Conservation (phyloP, 441 rosid species). For the Macaranga tanarius region DNA sequence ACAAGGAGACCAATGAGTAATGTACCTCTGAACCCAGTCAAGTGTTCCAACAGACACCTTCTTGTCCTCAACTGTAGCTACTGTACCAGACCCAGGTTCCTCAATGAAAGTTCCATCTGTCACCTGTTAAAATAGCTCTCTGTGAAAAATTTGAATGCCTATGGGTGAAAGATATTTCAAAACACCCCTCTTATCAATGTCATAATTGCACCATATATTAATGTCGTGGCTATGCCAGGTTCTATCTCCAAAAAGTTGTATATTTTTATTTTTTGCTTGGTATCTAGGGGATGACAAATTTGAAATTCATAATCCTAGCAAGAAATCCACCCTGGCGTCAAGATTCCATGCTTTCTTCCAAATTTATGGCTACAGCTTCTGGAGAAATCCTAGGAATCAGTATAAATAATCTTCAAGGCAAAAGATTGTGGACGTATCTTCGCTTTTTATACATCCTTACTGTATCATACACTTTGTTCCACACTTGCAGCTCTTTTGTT, state of each 20-base stretch:
- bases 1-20: neutral
- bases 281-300: neutral
- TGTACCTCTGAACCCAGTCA: slow-evolving; percentile 91
- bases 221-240: neutral
- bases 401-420: neutral
- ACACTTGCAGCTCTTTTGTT: neutral
- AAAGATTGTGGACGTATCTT: neutral
- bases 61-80: slow-evolving; percentile 60
- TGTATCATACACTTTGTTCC: neutral
- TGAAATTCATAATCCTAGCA: neutral
- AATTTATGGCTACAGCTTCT: neutral
- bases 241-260: neutral
- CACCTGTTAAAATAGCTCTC: slow-evolving; percentile 45
- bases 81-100: slow-evolving; percentile 95
- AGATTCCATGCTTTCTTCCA: neutral
- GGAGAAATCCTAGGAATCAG: neutral
- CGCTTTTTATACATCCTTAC: neutral
- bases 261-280: neutral
- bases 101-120: slow-evolving; percentile 81
- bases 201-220: neutral
- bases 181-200: neutral
- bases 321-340: neutral
- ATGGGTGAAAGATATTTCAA: neutral
- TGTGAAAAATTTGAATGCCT: slow-evolving; percentile 6
- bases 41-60: slow-evolving; percentile 87